Evolutionary conservation across 495 filamentous ascomycete species (phyloP), one percentile per base, ranked within the genome.

Genomic region (Lasiosphaeris hirsuta): DNA sequence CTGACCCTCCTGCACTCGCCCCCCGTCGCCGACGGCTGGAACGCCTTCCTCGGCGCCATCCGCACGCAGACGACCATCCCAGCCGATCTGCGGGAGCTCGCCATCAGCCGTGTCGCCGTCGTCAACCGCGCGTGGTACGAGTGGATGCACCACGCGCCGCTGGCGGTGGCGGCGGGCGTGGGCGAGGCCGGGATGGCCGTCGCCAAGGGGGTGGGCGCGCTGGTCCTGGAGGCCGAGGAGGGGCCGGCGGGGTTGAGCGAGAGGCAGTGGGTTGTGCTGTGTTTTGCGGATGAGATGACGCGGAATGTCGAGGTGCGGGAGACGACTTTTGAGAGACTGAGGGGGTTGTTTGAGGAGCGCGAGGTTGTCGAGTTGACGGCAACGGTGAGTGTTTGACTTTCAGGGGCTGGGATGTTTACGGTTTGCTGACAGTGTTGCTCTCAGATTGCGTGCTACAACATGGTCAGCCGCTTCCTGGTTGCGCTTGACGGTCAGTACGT

Each of bases 381-480:
- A 13, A 90, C 87, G 19, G 83, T 87, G 58, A 56, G 73, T 68
- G 63, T 49, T 14, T 33, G 17, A 48, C 37, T 45, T 36, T 40
- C 6, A n/a, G 5, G 35, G 44, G 49, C 7, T 7, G 36, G n/a
- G 9, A 18, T n/a, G 54, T 11, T 42, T 18, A 19, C 13, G 34
- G 14, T 43, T 52, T 23, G 39, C 19, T 52, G 11, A 8, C 30
- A 7, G 18, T 35, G n/a, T 11, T 10, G 7, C 8, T 14, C 14
- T 54, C n/a, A 78, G 73, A 66, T 81, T 56, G 89, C 86, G n/a
- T 84, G 83, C 33, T 95, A 96, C 67, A 95, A 95, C 67, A 91
- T 88, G 70, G 90, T 96, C 10, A 90, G 86, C 62, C 78, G 90
- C 46, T 93, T 95, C 63, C 71, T 95, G 60, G 90, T 95, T 34